phyloP scores from a whole-genome alignment of 164 flowering plant species.

The Santalum album region DNA sequence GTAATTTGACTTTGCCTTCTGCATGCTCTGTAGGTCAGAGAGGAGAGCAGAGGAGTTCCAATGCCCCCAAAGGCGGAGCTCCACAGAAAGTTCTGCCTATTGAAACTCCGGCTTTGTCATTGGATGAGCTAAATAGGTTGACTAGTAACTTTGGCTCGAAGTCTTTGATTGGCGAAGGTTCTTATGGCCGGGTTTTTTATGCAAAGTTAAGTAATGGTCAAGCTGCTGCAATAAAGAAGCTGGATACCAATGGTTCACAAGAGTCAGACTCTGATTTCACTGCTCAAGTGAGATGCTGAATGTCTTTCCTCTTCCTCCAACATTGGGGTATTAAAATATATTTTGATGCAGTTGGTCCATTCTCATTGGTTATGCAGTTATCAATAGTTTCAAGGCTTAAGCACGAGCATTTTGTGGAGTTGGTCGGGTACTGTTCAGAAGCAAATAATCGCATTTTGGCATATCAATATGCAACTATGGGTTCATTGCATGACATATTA shows the following conservation, averaged over 20 bases:
- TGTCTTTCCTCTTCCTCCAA: background rate
- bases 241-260: slow-evolving; percentile 51
- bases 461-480: slow-evolving; percentile 51
- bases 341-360: background rate
- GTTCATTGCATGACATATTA: slow-evolving; percentile 58
- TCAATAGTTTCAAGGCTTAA: slow-evolving; percentile 60
- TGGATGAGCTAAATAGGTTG: slow-evolving; percentile 51
- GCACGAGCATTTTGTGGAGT: slow-evolving; percentile 47
- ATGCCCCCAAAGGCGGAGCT: slow-evolving; percentile 34
- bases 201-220: slow-evolving; percentile 49
- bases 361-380: slow-evolving; percentile 28
- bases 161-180: slow-evolving; percentile 84
- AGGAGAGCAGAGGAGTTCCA: slow-evolving; percentile 45
- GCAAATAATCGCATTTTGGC: slow-evolving; percentile 48
- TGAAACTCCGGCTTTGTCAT: slow-evolving; percentile 52
- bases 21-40: slow-evolving; percentile 31
- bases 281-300: slow-evolving; percentile 43
- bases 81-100: slow-evolving; percentile 62
- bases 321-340: background rate
- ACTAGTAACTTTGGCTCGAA: slow-evolving; percentile 64
- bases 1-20: too few species aligned
- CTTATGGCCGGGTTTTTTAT: slow-evolving; percentile 69
- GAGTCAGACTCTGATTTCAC: slow-evolving; percentile 66
- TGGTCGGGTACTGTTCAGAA: slow-evolving; percentile 60
- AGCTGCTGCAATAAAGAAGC: slow-evolving; percentile 60